Evolutionary conservation across 2,329 filamentous ascomycete species (phyloP), one percentile per base, ranked within the genome.

Genomic region (Cladophialophora psammophila): DNA sequence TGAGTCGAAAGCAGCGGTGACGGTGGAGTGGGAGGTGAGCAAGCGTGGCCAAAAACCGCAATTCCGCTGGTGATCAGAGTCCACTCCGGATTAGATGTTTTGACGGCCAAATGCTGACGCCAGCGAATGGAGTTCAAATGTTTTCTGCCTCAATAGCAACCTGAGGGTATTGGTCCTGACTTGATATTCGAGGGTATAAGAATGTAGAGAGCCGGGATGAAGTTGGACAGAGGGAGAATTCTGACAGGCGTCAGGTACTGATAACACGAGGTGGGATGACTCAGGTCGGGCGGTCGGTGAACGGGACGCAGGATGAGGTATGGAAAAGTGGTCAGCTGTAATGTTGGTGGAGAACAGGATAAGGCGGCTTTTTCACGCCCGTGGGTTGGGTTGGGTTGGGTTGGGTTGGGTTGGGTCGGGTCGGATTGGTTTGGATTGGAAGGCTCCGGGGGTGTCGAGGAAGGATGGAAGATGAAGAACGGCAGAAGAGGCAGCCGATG

Each of bases 61-160:
- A 50, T 31, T 50, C 45, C 45, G 45, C 45, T 50, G 45, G 45
- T 50, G 45, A 50, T 50, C 45, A 50, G 20, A 50, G 45, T 50
- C 45, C 26, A 50, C 18, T 50, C 45, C 45, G 45, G 45, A 50
- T 18, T 50, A 50, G 45, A 50, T 20, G 45, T 10, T 50, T 20
- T 18, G 26, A 50, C 45, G 12, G 45, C 45, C 45, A 31, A 12
- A 12, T 50, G 45, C 45, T 50, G 45, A 50, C 45, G 18, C 45
- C 45, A 50, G 45, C 45, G 45, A 31, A 50, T 50, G 18, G 45
- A 50, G 45, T 5, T 12, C 45, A 50, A 50, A 50, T 50, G 10
- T 50, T 50, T 50, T 18, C 18, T 50, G 45, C 4, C 45, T 50
- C 18, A 26, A 26, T 50, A 20, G 18, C 45, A 50, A 50, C 45